Evolutionary conservation across 2,329 filamentous ascomycete genomes (phyloP).

Genomic region (Cytospora piceicola): DNA sequence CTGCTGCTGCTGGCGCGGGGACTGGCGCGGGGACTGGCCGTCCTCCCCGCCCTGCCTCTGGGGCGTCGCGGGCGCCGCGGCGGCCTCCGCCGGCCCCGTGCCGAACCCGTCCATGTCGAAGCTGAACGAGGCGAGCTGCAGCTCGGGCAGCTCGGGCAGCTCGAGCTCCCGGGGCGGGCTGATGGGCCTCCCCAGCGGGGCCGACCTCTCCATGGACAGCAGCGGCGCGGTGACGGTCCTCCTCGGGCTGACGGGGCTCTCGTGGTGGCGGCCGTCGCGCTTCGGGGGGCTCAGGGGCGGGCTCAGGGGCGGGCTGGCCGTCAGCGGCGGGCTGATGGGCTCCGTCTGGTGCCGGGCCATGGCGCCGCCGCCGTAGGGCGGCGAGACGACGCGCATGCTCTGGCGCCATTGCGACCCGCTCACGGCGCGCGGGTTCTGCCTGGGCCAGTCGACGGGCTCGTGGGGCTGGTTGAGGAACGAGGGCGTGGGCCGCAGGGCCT

Average conservation of each 20-base stretch:
- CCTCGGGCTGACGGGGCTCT: constrained; percentile 22
- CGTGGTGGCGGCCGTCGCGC: neutral
- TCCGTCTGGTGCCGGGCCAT: constrained; percentile 24
- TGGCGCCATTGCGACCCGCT: constrained; percentile 29
- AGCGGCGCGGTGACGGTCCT: constrained; percentile 24
- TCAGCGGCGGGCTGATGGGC: constrained; percentile 28
- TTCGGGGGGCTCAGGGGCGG: constrained; percentile 25
- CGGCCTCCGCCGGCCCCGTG: too few relatives aligned
- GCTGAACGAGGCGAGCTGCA: constrained; percentile 20
- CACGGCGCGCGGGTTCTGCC: constrained; percentile 28
- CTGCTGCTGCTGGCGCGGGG: neutral
- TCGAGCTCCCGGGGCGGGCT: constrained; percentile 23
- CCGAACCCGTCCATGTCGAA: constrained; percentile 15
- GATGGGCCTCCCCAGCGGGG: constrained; percentile 17
- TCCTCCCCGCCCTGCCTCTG: neutral
- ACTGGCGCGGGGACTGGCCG: constrained; percentile 2
- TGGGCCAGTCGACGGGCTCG: constrained; percentile 30
- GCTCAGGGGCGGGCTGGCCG: constrained; percentile 24
- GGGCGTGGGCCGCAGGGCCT: constrained; percentile 25
- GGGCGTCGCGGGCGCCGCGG: neutral
- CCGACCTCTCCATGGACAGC: constrained; percentile 17
- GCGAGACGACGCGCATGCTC: constrained; percentile 29
- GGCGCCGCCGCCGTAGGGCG: constrained; percentile 21
- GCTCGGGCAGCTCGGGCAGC: neutral
- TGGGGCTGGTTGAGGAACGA: constrained; percentile 30